Evolutionary conservation across 2,329 filamentous ascomycete genomes (phyloP).

Genomic region (Colletotrichum lindemuthianum): DNA sequence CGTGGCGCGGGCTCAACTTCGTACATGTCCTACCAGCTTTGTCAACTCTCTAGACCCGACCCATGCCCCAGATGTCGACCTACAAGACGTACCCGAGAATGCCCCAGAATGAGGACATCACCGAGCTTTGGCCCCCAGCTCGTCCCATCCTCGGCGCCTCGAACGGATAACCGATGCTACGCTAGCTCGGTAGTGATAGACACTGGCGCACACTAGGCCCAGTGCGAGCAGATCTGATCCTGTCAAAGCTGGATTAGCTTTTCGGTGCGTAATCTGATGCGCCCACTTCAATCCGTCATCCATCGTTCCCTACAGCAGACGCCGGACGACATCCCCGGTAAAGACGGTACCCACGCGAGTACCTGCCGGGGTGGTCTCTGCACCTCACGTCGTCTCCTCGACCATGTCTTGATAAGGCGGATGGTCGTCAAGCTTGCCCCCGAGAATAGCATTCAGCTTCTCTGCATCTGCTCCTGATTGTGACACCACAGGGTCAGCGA

Average conservation of each 20-base stretch:
- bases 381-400: too few relatives aligned
- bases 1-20: conserved; percentile 27
- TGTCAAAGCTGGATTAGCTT: conserved; percentile 31
- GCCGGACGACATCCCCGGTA: conserved; percentile 13
- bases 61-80: neutral
- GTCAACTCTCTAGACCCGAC: conserved; percentile 11
- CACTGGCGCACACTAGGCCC: conserved; percentile 24
- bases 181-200: conserved; percentile 21
- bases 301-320: conserved; percentile 12
- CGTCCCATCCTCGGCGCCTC: conserved; percentile 33
- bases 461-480: too few relatives aligned
- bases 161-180: conserved; percentile 26
- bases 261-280: conserved; percentile 22
- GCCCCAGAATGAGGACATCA: conserved; percentile 11
- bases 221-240: conserved; percentile 32
- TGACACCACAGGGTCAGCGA: too few relatives aligned
- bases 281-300: conserved; percentile 23
- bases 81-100: neutral
- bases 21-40: conserved; percentile 14
- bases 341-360: conserved; percentile 3
- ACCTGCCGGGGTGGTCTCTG: too few relatives aligned
- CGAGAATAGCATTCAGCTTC: neutral
- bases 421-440: neutral
- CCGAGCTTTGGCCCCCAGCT: conserved; percentile 30
- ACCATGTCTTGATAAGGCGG: neutral